phyloP scores from a whole-genome alignment of 305 asterid species.

The Fraxinus sp. region DNA sequence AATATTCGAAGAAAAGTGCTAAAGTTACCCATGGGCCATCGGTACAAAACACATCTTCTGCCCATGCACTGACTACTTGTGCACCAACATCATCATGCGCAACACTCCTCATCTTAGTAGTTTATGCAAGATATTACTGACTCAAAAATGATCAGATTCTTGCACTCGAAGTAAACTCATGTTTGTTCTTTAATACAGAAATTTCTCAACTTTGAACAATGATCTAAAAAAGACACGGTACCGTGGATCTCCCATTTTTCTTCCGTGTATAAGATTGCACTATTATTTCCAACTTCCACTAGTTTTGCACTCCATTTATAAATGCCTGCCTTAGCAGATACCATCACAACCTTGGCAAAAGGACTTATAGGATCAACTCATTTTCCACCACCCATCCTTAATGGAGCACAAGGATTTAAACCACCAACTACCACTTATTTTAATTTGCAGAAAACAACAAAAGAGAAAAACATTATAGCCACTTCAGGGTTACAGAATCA shows the following conservation, averaged over 20 bases:
- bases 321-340: background rate
- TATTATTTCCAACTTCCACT: background rate
- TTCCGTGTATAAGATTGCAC: background rate
- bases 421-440: background rate
- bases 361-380: background rate
- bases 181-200: background rate
- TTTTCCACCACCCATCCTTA: background rate
- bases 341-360: background rate
- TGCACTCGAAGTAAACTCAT: background rate
- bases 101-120: background rate
- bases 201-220: background rate
- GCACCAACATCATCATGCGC: background rate
- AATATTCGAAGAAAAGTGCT: background rate
- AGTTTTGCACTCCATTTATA: background rate
- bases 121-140: background rate
- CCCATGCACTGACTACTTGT: background rate
- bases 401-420: constrained; percentile 6
- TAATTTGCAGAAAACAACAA: background rate
- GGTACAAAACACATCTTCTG: background rate
- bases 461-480: background rate
- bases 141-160: background rate
- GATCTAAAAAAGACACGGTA: background rate
- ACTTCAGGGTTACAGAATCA: background rate
- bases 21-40: background rate
- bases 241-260: background rate